phyloP scores from a whole-genome alignment of 2,329 filamentous ascomycete genomes.

The Tolypocladium pustulatum region DNA sequence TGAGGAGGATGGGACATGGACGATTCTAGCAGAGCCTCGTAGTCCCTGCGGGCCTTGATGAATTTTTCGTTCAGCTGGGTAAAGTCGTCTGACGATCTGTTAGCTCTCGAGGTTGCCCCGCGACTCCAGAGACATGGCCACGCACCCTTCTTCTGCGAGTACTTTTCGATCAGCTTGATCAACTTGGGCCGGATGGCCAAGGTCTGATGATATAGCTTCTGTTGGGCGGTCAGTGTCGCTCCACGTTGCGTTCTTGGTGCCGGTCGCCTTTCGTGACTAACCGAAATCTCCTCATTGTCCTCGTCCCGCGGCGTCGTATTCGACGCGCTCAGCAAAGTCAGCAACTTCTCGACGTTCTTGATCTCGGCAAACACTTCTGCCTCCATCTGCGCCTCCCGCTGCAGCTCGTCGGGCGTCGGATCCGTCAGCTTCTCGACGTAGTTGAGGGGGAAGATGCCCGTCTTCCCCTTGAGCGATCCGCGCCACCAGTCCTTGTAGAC shows the following conservation, averaged over 20 bases:
- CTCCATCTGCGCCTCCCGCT: conserved; percentile 94
- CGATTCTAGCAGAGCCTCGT: conserved; percentile 87
- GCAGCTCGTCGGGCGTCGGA: conserved; percentile 86
- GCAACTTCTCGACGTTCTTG: conserved; percentile 56
- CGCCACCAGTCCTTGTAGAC: conserved; percentile 99
- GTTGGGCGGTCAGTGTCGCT: conserved; percentile 18
- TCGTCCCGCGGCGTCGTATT: conserved; percentile 70
- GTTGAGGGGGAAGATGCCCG: conserved; percentile 95
- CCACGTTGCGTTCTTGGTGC: too few relatives aligned
- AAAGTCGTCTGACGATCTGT: conserved; percentile 65
- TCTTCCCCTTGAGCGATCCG: conserved; percentile 85
- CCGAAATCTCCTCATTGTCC: conserved; percentile 95
- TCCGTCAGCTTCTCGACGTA: conserved; percentile 97
- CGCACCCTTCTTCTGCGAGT: conserved; percentile 95
- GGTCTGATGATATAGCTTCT: conserved; percentile 83
- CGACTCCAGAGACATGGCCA: background rate
- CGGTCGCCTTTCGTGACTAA: conserved; percentile 23
- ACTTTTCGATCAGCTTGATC: conserved; percentile 97
- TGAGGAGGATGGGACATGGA: conserved; percentile 94
- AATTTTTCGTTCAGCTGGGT: conserved; percentile 99
- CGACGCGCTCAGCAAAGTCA: conserved; percentile 84
- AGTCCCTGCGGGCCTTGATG: conserved; percentile 95
- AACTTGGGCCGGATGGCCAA: conserved; percentile 90
- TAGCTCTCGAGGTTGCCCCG: background rate
- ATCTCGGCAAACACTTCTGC: conserved; percentile 55